Base-by-base conservation (phyloP, 139 green algal species). In the Asterochloris sp. region DNA sequence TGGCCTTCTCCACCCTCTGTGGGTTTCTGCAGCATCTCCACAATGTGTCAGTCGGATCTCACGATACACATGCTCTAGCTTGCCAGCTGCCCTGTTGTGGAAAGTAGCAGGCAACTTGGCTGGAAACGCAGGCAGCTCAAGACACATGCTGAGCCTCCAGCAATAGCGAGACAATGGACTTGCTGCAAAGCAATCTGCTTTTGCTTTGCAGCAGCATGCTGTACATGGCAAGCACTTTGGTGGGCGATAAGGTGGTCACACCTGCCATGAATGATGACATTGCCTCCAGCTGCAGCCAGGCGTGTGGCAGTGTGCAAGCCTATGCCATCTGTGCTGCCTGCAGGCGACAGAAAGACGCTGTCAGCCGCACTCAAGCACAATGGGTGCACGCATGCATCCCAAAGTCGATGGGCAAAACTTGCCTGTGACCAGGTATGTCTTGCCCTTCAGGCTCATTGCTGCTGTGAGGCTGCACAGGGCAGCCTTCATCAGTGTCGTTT, bases 221-320 rank as follows among this genome's bases (percentile, higher is more conserved):
- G 13, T 74, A 23, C 1, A 23, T 12, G 2, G 4, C 60, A n/a
- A 10, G 19, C 23, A 10, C 12, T 28, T 74, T 67, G 14, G 11
- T 0, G 6, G 0, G 11, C 62, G 28, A 78, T 17, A 13, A 16
- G 21, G 23, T 13, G 17, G 27, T 24, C 0, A 73, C 75, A 90
- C 85, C 90, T 83, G 75, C 92, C 92, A 78, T 95, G 92, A 12
- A 95, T 64, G 14, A 95, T 77, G 13, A 95, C 91, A 9, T 80
- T 84, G 0, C 83, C 86, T 23, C 89, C 92, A 16, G 78, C 66
- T 17, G 13, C 10, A 14, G 89, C 90, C 11, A 96, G 81, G 24
- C 54, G 86, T 24, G 74, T 61, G 0, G 89, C 88, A 1, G 92
- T 96, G 80, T 95, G 90, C 29, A 68, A 67, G 9, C 92, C 92